Conservation (phyloP, 768 basidiomycete species). For the Hygrocybe coccinea region DNA sequence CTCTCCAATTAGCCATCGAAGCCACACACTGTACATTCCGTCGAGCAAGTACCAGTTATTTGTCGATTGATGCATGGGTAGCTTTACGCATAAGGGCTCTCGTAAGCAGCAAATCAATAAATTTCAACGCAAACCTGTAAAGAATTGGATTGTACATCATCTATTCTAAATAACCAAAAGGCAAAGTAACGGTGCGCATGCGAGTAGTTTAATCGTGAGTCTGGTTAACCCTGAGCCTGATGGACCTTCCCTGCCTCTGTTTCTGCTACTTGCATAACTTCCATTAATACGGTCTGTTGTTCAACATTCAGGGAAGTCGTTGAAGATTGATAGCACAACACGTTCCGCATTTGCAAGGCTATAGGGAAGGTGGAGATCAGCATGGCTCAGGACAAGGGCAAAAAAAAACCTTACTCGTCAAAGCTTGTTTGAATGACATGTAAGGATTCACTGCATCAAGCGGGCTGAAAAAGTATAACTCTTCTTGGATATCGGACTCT, state of each 20-base stretch:
- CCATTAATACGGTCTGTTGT: constrained; percentile 78
- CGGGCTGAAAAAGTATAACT: constrained; percentile 80
- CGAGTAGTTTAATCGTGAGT: too few species aligned
- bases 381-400: constrained; percentile 1
- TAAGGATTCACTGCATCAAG: constrained; percentile 79
- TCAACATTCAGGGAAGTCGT: constrained; percentile 70
- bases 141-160: too few species aligned
- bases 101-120: too few species aligned
- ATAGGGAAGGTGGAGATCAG: constrained; percentile 6
- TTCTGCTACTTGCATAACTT: constrained; percentile 67
- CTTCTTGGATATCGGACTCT: constrained; percentile 61
- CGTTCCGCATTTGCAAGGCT: constrained; percentile 78
- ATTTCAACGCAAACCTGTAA: too few species aligned
- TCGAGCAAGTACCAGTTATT: too few species aligned
- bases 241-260: neutral
- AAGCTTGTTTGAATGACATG: constrained; percentile 67
- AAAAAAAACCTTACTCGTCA: constrained; percentile 53
- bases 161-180: too few species aligned
- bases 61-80: too few species aligned
- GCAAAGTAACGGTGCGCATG: too few species aligned
- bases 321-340: constrained; percentile 60
- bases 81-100: too few species aligned
- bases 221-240: neutral
- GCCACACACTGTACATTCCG: too few species aligned
- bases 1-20: too few species aligned